Conservation (phyloP, 805 yeast genomes). For the Wickerhamomyces chambardii region DNA sequence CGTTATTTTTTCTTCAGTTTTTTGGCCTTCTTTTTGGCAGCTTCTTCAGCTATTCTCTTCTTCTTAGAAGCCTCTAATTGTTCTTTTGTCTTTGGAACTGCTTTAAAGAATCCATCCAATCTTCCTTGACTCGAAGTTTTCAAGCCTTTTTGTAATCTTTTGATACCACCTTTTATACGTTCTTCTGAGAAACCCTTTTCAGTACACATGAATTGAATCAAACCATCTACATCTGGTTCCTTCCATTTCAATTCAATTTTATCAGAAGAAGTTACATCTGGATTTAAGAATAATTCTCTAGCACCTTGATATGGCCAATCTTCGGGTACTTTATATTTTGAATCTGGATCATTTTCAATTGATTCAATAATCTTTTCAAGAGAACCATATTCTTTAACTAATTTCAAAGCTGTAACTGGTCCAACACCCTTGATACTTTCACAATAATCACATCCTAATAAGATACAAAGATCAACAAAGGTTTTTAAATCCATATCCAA, state of each 20-base stretch:
- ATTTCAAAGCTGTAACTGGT: conserved; percentile 86
- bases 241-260: conserved; percentile 74
- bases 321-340: conserved; percentile 81
- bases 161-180: conserved; percentile 81
- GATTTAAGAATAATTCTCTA: conserved; percentile 70
- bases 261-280: conserved; percentile 62
- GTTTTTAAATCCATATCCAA: conserved; percentile 64
- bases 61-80: conserved; percentile 25
- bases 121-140: conserved; percentile 87
- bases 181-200: conserved; percentile 93
- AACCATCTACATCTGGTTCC: conserved; percentile 81
- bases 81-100: conserved; percentile 41
- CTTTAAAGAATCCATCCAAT: conserved; percentile 85
- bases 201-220: conserved; percentile 73
- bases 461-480: conserved; percentile 86
- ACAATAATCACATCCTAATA: conserved; percentile 95
- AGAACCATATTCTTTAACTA: conserved; percentile 77
- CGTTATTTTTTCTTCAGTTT: conserved; percentile 12
- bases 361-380: conserved; percentile 70
- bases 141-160: conserved; percentile 72
- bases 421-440: conserved; percentile 95
- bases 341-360: conserved; percentile 38
- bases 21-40: conserved; percentile 16
- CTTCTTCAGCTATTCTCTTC: conserved; percentile 24
- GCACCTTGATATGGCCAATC: conserved; percentile 93